phyloP scores from a whole-genome alignment of 1,284 basidiomycete genomes.

The Kalmanozyma brasiliensis region DNA sequence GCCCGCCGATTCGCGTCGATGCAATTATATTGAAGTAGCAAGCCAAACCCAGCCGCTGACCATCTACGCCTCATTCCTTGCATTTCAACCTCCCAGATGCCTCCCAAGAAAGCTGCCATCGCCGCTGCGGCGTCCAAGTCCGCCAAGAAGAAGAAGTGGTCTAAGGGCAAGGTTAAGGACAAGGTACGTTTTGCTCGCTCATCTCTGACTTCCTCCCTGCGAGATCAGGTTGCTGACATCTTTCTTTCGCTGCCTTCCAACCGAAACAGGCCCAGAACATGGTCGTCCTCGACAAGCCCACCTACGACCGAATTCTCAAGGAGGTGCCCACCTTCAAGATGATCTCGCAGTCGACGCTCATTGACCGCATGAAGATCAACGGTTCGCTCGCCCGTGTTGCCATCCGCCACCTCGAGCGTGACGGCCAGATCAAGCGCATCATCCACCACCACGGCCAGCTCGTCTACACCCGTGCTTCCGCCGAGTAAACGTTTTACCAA shows the following conservation, averaged over 20 bases:
- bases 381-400: slow-evolving; percentile 92
- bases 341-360: slow-evolving; percentile 88
- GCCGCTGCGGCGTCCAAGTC: slow-evolving; percentile 66
- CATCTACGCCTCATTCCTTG: slow-evolving; percentile 2
- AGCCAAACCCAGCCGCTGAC: slow-evolving; percentile 3
- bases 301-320: slow-evolving; percentile 96
- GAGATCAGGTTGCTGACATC: neutral
- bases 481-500: slow-evolving; percentile 31
- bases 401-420: slow-evolving; percentile 92
- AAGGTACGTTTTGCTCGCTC: slow-evolving; percentile 73
- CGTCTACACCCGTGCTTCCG: slow-evolving; percentile 76
- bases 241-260: neutral
- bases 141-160: slow-evolving; percentile 99
- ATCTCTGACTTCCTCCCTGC: neutral
- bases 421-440: slow-evolving; percentile 94
- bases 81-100: slow-evolving; percentile 53
- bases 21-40: neutral
- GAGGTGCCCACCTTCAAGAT: slow-evolving; percentile 99
- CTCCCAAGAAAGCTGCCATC: slow-evolving; percentile 68
- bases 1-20: neutral
- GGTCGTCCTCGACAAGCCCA: slow-evolving; percentile 77
- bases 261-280: slow-evolving; percentile 74
- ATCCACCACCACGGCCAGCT: slow-evolving; percentile 95
- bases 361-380: slow-evolving; percentile 96
- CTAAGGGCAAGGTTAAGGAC: slow-evolving; percentile 99